Base-by-base conservation (phyloP, 1,284 basidiomycete species). In the Takashimella tepidaria region DNA sequence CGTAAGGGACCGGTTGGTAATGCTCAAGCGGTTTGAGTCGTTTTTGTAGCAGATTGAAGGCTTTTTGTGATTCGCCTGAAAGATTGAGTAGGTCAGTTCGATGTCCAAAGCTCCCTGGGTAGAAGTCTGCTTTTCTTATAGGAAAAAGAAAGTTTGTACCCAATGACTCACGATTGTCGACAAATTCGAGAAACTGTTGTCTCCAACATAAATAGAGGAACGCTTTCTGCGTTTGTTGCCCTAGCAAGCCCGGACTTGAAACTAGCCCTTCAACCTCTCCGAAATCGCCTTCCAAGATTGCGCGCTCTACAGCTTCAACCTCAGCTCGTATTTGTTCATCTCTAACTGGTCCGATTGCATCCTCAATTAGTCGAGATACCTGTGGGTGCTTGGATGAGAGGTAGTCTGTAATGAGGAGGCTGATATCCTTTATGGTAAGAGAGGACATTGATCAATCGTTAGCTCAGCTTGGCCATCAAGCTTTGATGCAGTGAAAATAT, bases 11-110 rank as follows among this genome's bases (percentile, higher is more conserved):
- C 1, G 78, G 78, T 57, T 79, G 78, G 54, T 78, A 80, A 54
- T 79, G 78, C 53, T 80, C 79, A 16, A 80, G 66, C 5, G 77
- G 77, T 59, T 79, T 79, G 24, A 80, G 64, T 1, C 78, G 68
- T 55, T 79, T 79, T 49, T 75, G 75, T 16, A 80, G 68, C 19
- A 79, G 75, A 21, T 78, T 79, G 66, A 80, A 80, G 1, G 78
- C 79, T 49, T 74, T 73, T 50, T 74, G 72, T n/a, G 68, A 71
- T 60, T 74, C 72, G 21, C 70, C 70, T 70, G 49, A 10, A 19
- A 37, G 45, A 72, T 68, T 13, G 68, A 72, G 44, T 10, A 31
- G 19, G 19, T 21, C 31, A 25, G 3, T 20, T 42, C 40, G 40
- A 41, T 22, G 10, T 20, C 8, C 26, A 12, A 8, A 19, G 12